These are phyloP conservation scores for Hypoxylon fragiforme DNA, from an alignment of 495 filamentous ascomycete species.

Conservation along the genomic window DNA sequence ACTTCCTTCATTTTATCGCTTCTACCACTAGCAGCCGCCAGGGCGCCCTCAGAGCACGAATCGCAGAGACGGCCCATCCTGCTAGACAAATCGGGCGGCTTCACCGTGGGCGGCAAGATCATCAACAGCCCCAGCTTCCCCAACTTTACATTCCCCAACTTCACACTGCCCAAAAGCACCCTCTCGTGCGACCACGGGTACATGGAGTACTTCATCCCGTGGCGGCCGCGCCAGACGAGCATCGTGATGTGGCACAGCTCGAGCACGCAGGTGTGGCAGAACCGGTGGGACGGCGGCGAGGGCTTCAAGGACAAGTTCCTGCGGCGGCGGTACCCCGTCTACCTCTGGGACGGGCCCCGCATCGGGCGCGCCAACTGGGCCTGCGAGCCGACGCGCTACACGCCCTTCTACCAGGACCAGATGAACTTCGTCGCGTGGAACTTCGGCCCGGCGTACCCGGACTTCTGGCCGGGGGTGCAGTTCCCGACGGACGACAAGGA, in stretches of 20 bases:
- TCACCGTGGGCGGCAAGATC: conserved; percentile 42
- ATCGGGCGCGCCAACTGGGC: conserved; percentile 52
- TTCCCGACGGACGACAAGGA: conserved; percentile 42
- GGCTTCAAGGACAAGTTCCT: conserved; percentile 56
- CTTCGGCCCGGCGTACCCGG: conserved; percentile 43
- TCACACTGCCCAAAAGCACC: conserved; percentile 18
- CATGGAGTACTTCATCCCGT: conserved; percentile 55
- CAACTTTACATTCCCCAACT: conserved; percentile 9
- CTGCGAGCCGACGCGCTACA: conserved; percentile 44
- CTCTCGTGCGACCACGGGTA: conserved; percentile 55
- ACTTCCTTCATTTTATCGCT: not conserved
- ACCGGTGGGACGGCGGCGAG: conserved; percentile 52
- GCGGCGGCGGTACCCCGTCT: conserved; percentile 52
- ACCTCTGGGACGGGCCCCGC: conserved; percentile 52
- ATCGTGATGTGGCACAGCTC: conserved; percentile 56
- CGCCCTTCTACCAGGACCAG: conserved; percentile 45
- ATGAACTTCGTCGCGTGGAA: conserved; percentile 51
- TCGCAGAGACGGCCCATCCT: conserved; percentile 36
- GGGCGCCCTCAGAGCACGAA: not conserved
- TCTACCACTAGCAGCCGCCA: not conserved
- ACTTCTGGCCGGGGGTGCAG: conserved; percentile 51
- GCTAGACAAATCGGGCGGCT: conserved; percentile 46
- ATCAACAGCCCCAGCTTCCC: conserved; percentile 37
- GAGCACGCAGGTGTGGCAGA: conserved; percentile 51
- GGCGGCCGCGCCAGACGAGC: conserved; percentile 46